A percentile compares a stretch with the other conserved stretches of the same genome.
phyloP scores from a whole-genome alignment of 176 grass and related monocot genomes.

The Carex parvula region DNA sequence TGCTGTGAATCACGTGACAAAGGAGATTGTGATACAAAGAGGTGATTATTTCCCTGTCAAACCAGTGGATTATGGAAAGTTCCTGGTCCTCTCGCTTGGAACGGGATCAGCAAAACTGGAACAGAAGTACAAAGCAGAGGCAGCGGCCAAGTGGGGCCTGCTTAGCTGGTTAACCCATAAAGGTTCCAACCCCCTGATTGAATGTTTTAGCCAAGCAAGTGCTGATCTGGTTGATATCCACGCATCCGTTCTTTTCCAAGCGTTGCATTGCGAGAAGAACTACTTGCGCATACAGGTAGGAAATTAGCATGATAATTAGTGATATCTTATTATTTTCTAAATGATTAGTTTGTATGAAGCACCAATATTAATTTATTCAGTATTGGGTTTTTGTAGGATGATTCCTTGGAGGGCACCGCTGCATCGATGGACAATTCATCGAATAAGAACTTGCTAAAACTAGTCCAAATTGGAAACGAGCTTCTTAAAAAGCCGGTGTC shows the following conservation, averaged over 20 bases:
- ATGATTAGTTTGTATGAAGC: background rate
- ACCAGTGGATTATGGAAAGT: conserved; percentile 33
- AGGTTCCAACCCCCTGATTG: conserved; percentile 44
- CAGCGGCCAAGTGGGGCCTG: conserved; percentile 42
- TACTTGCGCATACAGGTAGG: conserved; percentile 61
- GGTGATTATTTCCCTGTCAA: conserved; percentile 34
- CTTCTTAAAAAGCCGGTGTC: conserved; percentile 38
- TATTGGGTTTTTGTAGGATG: conserved; percentile 14
- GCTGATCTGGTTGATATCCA: conserved; percentile 71
- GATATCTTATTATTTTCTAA: background rate
- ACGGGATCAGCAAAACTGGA: conserved; percentile 39
- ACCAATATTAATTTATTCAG: background rate
- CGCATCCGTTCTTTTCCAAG: conserved; percentile 48
- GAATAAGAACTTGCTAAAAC: background rate
- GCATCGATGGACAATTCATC: conserved; percentile 8
- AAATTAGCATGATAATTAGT: background rate
- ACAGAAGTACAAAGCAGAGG: conserved; percentile 21
- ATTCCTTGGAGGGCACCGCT: conserved; percentile 33
- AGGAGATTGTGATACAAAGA: conserved; percentile 43
- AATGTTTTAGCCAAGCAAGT: conserved; percentile 55
- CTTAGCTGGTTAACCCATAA: conserved; percentile 48
- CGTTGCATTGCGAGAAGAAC: conserved; percentile 17
- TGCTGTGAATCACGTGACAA: conserved; percentile 49
- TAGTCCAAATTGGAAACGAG: conserved; percentile 22
- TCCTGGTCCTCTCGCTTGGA: conserved; percentile 53